These are phyloP conservation scores for Aspergillus pseudoterreus DNA, from an alignment of 2,329 filamentous ascomycete species.

Conservation along the genomic window DNA sequence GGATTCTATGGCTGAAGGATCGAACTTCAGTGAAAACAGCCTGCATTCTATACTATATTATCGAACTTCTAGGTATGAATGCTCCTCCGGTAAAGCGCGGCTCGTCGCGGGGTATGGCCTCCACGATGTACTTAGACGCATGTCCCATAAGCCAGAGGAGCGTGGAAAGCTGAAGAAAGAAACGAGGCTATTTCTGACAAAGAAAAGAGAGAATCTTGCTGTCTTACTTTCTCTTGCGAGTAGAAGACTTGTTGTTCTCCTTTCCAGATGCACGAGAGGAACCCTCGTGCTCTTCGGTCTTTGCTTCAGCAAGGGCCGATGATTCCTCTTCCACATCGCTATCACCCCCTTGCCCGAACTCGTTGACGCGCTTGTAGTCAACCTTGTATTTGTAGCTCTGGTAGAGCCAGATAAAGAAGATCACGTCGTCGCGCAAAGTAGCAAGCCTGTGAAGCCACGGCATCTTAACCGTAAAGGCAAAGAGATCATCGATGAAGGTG, in stretches of 20 bases:
- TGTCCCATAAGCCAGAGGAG: too few relatives aligned
- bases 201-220: background rate
- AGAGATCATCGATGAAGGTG: constrained; percentile 97
- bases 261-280: constrained; percentile 28
- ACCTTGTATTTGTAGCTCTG: constrained; percentile 90
- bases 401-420: constrained; percentile 97
- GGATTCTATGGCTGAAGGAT: too few relatives aligned
- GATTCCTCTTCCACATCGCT: constrained; percentile 61
- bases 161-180: too few relatives aligned
- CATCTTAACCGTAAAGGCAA: constrained; percentile 99
- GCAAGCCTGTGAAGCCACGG: constrained; percentile 87
- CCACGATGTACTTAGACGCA: too few relatives aligned
- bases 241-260: constrained; percentile 21
- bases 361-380: constrained; percentile 89
- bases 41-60: too few relatives aligned
- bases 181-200: too few relatives aligned
- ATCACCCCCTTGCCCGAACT: constrained; percentile 98
- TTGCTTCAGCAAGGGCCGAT: constrained; percentile 9
- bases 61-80: too few relatives aligned
- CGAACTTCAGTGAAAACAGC: too few relatives aligned
- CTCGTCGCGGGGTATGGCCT: too few relatives aligned
- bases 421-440: constrained; percentile 89
- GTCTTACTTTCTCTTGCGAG: constrained; percentile 35
- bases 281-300: constrained; percentile 8
- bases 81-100: too few relatives aligned